Evolutionary conservation across 1,139 yeast species (phyloP), one percentile per base, ranked within the genome.

Genomic region (Blastobotrys indianensis): DNA sequence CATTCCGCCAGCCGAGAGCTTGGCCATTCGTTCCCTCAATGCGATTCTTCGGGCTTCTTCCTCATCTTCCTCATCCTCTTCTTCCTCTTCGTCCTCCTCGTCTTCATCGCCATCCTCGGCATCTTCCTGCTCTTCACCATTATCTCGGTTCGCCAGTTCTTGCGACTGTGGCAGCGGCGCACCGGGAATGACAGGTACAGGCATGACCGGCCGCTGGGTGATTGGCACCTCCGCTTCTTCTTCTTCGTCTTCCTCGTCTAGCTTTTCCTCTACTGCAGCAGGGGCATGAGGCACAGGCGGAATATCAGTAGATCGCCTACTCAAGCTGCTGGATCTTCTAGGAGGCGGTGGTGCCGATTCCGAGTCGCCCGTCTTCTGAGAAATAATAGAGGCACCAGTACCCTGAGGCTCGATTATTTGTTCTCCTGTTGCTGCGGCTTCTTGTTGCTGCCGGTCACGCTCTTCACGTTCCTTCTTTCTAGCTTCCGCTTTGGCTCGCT

Each of bases 21-120:
- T 87, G 15, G 99, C 98, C 97, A 92, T 92, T 54, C 97, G 78
- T 56, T 86, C 96, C 31, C 95, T 82, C 48, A 92, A 73, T 12
- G 82, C 87, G 49, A 84, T 76, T 58, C 94, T 77, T 51, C 83
- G 79, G 13, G 82, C 73, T 54, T 87, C 96, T 61, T 88, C 97
- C 41, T 81, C 83, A 1, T 69, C 76, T 2, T 72, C 76, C 3
- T 68, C 69, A 0, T 59, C 66, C 0, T 59, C 63, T 1, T 61
- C 68, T 8, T 58, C 65, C 2, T 56, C 62, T 1, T 54, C 60
- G 1, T 50, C 55, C 23, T 56, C 61, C 23, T 51, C 56, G 15
- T 52, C 51, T n/a, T 47, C 53, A 9, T 49, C 54, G 16, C 44
- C 53, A 16, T 52, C 51, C 10, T 45, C 50, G 16, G 51, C 47